Base-by-base conservation (phyloP, 2,329 filamentous ascomycete species). In the Beauveria brongniartii region DNA sequence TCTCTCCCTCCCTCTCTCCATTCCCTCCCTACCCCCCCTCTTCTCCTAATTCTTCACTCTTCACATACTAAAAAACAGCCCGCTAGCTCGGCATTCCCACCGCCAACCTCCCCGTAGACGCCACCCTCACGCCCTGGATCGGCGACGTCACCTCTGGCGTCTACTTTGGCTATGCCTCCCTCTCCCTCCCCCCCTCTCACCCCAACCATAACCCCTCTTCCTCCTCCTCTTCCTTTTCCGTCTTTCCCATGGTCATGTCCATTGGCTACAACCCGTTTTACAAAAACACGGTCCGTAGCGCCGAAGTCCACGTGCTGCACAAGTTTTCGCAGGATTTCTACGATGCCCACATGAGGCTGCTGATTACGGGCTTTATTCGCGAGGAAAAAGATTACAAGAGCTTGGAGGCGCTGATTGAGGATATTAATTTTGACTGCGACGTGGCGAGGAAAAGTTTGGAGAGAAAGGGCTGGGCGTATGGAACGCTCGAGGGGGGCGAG, bases 191-290 rank as follows among this genome's bases (percentile, higher is more conserved):
- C 0, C 2, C 73, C 0, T 62, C 71, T 2, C 81, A 83, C 67
- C 78, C 82, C 1, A 74, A 82, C 66, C 68, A 66, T 52, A 64
- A 50, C 8, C 20, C 57, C 2, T 24, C 63, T 16, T 59, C 65
- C 2, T 58, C 66, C 0, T 18, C 44, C 46, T 66, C 70, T 8
- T 52, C 59, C 53, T 72, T 73, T 65, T 61, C 66, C 62, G 78
- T 94, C 61, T 91, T 88, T 74, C 91, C 91, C 1, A 94, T 95
- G 82, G 92, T 96, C 66, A 90, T 97, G 87, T 91, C 86, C 63
- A 93, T 97, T 66, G 94, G 94, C 50, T 97, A 92, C 82, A 99
- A 97, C 75, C 94, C 94, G 0, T 97, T 92, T 77, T 99, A 96
- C 82, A 92, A 92, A 73, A 97, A 99, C 80, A 87, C 82, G 5